Percentiles rank a stretch among this genome's conserved stretches.
phyloP scores from a whole-genome alignment of 192 early-diverging fungal genomes.

The Mortierella alpina region DNA sequence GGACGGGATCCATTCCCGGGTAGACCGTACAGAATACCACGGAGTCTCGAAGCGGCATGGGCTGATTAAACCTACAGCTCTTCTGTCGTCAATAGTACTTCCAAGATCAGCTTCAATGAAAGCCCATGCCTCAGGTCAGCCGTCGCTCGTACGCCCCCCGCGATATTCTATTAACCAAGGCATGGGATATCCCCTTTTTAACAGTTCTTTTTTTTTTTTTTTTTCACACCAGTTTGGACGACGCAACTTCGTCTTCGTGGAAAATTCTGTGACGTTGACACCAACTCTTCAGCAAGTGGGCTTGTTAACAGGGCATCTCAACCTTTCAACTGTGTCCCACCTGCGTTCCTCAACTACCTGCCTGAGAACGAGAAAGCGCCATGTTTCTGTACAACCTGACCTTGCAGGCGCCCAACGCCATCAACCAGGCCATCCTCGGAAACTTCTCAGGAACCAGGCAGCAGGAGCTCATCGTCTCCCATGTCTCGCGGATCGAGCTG shows the following conservation, averaged over 20 bases:
- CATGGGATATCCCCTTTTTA: constrained; percentile 25
- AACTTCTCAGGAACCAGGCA: constrained; percentile 93
- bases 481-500: constrained; percentile 82
- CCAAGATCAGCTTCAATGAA: constrained; percentile 41
- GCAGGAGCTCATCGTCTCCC: constrained; percentile 89
- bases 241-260: neutral
- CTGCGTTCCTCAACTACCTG: neutral
- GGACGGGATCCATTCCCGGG: neutral
- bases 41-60: constrained; percentile 53
- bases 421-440: constrained; percentile 84
- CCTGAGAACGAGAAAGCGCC: too few species aligned
- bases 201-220: constrained; percentile 8
- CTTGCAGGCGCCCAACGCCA: constrained; percentile 82
- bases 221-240: neutral
- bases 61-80: constrained; percentile 51
- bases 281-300: too few species aligned
- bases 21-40: constrained; percentile 13
- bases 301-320: too few species aligned
- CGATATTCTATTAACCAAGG: constrained; percentile 52
- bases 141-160: constrained; percentile 51
- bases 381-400: constrained; percentile 93
- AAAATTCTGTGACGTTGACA: neutral
- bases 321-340: neutral
- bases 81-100: constrained; percentile 53
- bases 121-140: constrained; percentile 49